These are phyloP conservation scores for Dictyostelium firmibasis DNA, from an alignment of 78 protist genomes.

Conservation along the genomic window DNA sequence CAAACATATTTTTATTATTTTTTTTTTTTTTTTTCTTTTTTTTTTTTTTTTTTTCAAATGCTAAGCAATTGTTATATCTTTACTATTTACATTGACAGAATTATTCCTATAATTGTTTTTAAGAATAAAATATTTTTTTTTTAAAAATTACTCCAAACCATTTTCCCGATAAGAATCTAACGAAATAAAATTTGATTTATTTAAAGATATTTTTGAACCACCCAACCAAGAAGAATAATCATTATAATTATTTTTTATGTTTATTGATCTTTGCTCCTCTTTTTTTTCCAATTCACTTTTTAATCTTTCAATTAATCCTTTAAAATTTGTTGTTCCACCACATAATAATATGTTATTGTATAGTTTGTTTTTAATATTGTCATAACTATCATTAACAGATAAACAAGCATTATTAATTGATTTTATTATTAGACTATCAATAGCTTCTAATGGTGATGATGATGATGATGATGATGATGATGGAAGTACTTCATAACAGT, in stretches of 20 bases:
- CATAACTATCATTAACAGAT: not conserved
- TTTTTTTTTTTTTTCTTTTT: too few species aligned
- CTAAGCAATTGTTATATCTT: too few species aligned
- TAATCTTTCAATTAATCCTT: not conserved
- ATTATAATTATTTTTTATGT: not conserved
- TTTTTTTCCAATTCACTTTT: not conserved
- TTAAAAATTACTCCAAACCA: not conserved
- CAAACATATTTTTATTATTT: too few species aligned
- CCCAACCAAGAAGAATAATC: not conserved
- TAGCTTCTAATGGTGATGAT: too few species aligned
- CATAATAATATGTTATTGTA: not conserved
- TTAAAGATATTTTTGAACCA: not conserved
- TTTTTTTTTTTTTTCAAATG: too few species aligned
- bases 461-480: not conserved
- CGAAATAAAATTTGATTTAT: not conserved
- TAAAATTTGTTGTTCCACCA: not conserved
- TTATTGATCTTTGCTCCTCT: not conserved
- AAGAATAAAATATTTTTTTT: too few species aligned
- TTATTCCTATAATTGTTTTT: too few species aligned
- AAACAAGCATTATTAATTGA: not conserved
- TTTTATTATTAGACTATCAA: not conserved
- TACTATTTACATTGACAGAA: too few species aligned
- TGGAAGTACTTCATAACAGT: too few species aligned
- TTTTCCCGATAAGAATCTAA: not conserved
- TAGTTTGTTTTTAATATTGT: not conserved